Evolutionary conservation across 2,329 filamentous ascomycete genomes (phyloP), one percentile per base, ranked within the genome.

Genomic region (Calonectria multiphialidica): DNA sequence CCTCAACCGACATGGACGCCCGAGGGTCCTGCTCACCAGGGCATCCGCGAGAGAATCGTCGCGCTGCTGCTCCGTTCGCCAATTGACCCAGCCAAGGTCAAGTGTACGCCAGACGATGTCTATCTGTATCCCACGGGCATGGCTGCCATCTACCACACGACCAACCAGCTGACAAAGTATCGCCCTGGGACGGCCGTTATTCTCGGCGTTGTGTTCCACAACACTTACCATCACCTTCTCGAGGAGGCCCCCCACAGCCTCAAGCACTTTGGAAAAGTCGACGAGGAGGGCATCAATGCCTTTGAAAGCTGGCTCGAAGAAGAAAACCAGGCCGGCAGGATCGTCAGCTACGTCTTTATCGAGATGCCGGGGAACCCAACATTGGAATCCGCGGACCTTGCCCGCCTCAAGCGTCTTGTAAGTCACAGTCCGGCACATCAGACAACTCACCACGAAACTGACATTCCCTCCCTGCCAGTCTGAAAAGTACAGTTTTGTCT

Each of bases 41-140:
- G 75, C 35, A 72, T 89, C 25, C 78, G 84, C 16, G 79, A 83
- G 70, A 82, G 87, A 7, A 85, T 90, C 62, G 76, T 81, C 1
- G 79, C 81, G 2, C 79, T 89, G 15, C 75, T 88, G 16, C 83
- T 84, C 66, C 83, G 86, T 6, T 86, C 84, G 1, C 80, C 86
- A 1, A 77, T 82, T 28, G 77, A 83, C 7, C 70, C 76, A n/a
- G 55, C 74, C 13, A 76, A 79, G 15, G 75, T 80, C n/a, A 77
- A 73, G 33, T 75, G 80, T 61, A 66, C 68, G 4, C 42, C 79
- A 1, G 59, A 55, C 3, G 88, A 91, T 72, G 85, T 91, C 1
- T 90, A 84, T 62, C 81, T 91, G 23, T 90, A 88, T 75, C 85
- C 86, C 6, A 87, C 87, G 0, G 89, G 89, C 30, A 91, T 91